Base-by-base conservation (phyloP, 2,329 filamentous ascomycete genomes). In the Claviceps maximensis region DNA sequence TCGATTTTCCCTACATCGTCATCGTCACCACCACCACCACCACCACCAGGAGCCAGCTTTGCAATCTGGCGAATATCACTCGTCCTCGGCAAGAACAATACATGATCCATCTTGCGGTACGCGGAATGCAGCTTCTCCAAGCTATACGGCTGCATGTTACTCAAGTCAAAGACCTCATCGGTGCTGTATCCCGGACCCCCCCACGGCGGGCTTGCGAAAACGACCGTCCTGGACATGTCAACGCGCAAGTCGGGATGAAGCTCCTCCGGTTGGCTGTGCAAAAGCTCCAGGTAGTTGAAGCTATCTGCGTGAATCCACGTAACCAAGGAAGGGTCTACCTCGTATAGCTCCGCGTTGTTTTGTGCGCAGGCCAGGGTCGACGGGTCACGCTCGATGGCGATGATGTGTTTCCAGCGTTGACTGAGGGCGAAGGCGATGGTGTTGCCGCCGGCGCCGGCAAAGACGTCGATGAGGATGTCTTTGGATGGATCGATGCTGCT, bases 371-470 rank as follows among this genome's bases (percentile, higher is more conserved):
- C 83, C 7, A 98, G 77, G 1, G 87, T 88, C 10, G 82, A 78
- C 3, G 83, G 74, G 62, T 97, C 84, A 60, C 84, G 86, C 70
- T 98, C 93, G 59, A 98, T 85, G 44, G 87, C 89, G 64, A 97
- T 89, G 58, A 98, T 80, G 58, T 81, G 83, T 50, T 83, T 79
- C 86, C 89, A 98, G 57, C 83, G 80, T 21, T 78, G 81, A 0
- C 84, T 87, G 10, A 83, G 77, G 19, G 93, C 91, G 61, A 98
- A 94, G n/a, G 90, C 89, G 60, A 98, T 97, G 25, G 86, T 81
- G 66, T 98, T 98, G 52, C 90, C 93, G 40, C 94, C 93, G 1
- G 87, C 89, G 45, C 93, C 93, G 29, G 84, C 87, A 69, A 98
- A 98, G 47, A 86, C 80, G 67, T 98, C 93, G 55, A 98, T 81